Evolutionary conservation across 805 yeast species (phyloP), one percentile per base, ranked within the genome.

Genomic region (Grigorovia jiainica): DNA sequence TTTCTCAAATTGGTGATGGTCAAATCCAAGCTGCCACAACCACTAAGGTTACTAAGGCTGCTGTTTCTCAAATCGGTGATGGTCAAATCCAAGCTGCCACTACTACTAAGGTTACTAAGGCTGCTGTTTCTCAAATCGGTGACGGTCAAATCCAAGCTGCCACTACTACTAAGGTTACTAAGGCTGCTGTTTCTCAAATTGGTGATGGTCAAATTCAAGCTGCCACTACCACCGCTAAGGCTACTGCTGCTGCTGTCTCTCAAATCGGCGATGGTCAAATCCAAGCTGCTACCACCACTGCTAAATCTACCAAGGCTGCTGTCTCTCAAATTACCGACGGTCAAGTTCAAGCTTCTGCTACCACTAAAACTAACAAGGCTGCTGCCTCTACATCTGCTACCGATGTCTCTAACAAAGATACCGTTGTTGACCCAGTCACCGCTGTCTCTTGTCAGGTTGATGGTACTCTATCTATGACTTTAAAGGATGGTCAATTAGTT

Each of bases 1-100:
- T n/a, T n/a, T n/a, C n/a, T n/a, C n/a, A n/a, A n/a, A n/a, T n/a
- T n/a, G n/a, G n/a, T n/a, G n/a, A n/a, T n/a, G n/a, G n/a, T n/a
- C n/a, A n/a, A n/a, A n/a, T n/a, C n/a, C n/a, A n/a, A n/a, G n/a
- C n/a, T n/a, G n/a, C n/a, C n/a, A n/a, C n/a, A n/a, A n/a, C n/a
- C n/a, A n/a, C n/a, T n/a, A n/a, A n/a, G n/a, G n/a, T n/a, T n/a
- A n/a, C n/a, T n/a, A n/a, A n/a, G n/a, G n/a, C n/a, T n/a, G n/a
- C n/a, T n/a, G n/a, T n/a, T n/a, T n/a, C n/a, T n/a, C n/a, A n/a
- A n/a, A n/a, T n/a, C n/a, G 55, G 51, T 34, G 57, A 53, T 19
- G 80, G 81, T 54, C 81, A 76, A 63, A 65, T 75, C 55, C 80
- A n/a, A n/a, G n/a, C n/a, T n/a, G n/a, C n/a, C n/a, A n/a, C n/a